phyloP scores from a whole-genome alignment of 2,329 filamentous ascomycete genomes.

The Fonsecaea multimorphosa region DNA sequence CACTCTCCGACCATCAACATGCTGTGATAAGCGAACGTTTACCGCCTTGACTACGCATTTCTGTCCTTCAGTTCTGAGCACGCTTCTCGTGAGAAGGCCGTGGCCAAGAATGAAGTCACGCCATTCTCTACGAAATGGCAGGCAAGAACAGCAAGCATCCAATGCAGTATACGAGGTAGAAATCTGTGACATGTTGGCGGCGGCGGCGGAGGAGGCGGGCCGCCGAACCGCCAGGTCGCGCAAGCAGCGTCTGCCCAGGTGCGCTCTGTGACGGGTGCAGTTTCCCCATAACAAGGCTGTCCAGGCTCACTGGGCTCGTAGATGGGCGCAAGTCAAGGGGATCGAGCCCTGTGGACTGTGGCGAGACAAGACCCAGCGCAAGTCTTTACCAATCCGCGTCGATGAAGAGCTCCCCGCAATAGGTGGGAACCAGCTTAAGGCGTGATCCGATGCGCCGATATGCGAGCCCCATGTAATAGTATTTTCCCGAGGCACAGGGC shows the following conservation, averaged over 20 bases:
- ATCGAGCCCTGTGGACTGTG: background rate
- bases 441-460: conserved; percentile 14
- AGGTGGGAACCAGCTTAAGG: background rate
- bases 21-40: background rate
- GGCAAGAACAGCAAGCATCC: no score
- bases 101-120: background rate
- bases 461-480: background rate
- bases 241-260: no score
- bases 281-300: no score
- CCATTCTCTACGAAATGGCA: background rate
- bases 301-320: no score
- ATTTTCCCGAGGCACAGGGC: background rate
- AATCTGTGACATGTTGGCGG: no score
- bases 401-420: background rate
- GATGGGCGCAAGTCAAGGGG: no score
- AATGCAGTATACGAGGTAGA: no score
- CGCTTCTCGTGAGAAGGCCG: background rate
- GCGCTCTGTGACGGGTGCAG: no score
- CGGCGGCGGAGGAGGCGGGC: no score
- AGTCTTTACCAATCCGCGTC: background rate
- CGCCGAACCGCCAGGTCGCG: no score
- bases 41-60: background rate
- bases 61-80: background rate
- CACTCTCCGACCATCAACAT: background rate
- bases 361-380: background rate